Evolutionary conservation across 2,329 filamentous ascomycete genomes (phyloP), one percentile per base, ranked within the genome.

Genomic region (Raffaelea arxii): DNA sequence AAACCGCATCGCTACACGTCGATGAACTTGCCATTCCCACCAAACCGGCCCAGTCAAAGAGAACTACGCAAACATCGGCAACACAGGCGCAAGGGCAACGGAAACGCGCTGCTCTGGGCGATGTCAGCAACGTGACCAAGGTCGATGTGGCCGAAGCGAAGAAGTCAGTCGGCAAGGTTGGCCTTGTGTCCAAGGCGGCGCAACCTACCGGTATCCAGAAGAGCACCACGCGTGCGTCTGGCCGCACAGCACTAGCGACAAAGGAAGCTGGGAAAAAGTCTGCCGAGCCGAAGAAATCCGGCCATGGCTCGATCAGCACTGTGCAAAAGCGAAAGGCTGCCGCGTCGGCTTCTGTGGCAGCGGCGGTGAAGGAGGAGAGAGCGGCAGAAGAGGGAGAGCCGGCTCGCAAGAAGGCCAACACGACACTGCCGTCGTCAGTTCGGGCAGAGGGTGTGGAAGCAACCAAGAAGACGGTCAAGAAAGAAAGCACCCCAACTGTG

Each of bases 41-140:
- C 46, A 83, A 82, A 58, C 71, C 79, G 24, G 65, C 87, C 44
- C 82, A 85, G 65, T 72, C 80, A 43, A 90, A 89, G 69, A 87
- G 82, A 65, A 64, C 69, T 55, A 63, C 64, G 48, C 68, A 70
- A 44, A 65, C 72, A 66, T 51, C 72, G 58, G 65, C 72, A 41
- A 72, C 72, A 50, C 51, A 53, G 23, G 27, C 45, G 7, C 32
- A 46, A 1, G 61, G 58, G 41, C 64, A 65, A 48, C 77, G 84
- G 60, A 92, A 86, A 70, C 87, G 92, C 61, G 78, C 84, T 57
- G 90, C 87, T 42, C 77, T 98, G 32, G 89, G 86, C 49, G 92
- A 98, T 70, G 85, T 96, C 56, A 97, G 89, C 77, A 98, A 98
- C 69, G 84, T 94, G 53, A 80, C 80, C 58, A 97, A 96, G 65